Conservation (phyloP, 208 protist genomes). For the Novymonas esmeraldas region DNA sequence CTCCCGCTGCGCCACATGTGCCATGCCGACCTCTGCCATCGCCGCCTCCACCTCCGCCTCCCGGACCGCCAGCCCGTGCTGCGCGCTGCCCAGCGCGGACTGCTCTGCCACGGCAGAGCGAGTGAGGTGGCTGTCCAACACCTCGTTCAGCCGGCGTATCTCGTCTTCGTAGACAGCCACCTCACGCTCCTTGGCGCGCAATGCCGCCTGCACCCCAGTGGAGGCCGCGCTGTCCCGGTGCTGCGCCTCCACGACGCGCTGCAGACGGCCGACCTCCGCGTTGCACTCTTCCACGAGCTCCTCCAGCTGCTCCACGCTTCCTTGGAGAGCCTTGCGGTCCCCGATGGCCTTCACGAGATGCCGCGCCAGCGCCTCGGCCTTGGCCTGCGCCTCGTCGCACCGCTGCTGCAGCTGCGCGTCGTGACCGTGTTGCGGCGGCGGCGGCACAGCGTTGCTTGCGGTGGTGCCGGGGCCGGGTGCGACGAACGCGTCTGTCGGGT, state of each 20-base stretch:
- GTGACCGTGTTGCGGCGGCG: neutral
- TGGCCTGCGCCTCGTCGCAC: conserved; percentile 54
- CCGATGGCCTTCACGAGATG: conserved; percentile 79
- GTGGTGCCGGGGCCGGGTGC: neutral
- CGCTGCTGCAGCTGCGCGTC: conserved; percentile 33
- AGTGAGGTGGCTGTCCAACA: conserved; percentile 58
- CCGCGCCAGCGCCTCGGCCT: conserved; percentile 78
- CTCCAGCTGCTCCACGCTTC: conserved; percentile 65
- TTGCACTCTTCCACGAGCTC: conserved; percentile 60
- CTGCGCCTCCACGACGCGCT: conserved; percentile 52
- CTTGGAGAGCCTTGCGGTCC: conserved; percentile 67
- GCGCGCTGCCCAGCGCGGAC: conserved; percentile 17
- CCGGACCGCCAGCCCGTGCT: conserved; percentile 32
- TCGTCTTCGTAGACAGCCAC: conserved; percentile 81
- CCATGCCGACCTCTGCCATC: conserved; percentile 64
- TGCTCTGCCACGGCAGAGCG: conserved; percentile 25
- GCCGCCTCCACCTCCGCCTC: conserved; percentile 48
- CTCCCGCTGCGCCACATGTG: conserved; percentile 63
- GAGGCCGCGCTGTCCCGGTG: conserved; percentile 30
- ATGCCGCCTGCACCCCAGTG: conserved; percentile 36
- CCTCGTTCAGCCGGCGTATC: conserved; percentile 59
- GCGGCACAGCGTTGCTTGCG: neutral
- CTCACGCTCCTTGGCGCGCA: conserved; percentile 80
- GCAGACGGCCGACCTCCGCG: conserved; percentile 61
- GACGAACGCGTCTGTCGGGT: neutral